Evolutionary conservation across 2,329 filamentous ascomycete genomes (phyloP).

Genomic region (Phaeoacremonium minimum): DNA sequence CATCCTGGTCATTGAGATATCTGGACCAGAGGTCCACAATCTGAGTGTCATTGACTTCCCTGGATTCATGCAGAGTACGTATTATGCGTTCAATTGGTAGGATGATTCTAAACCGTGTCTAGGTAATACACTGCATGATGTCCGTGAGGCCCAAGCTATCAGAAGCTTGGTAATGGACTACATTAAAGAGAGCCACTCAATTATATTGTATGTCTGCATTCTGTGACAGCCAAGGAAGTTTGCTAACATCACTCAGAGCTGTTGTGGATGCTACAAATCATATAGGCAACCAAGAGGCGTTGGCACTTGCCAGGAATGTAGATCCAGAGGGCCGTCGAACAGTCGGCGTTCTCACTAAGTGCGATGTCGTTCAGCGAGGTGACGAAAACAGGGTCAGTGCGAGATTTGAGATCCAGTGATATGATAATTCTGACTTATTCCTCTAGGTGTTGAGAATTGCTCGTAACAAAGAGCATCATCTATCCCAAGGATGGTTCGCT

Average conservation of each 20-base stretch:
- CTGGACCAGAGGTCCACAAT: conserved; percentile 7
- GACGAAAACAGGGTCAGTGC: conserved; percentile 4
- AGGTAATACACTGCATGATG: not conserved
- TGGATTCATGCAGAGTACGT: conserved; percentile 5
- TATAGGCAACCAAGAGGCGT: conserved; percentile 4
- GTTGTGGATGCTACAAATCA: conserved; percentile 2
- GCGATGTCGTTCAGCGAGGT: conserved; percentile 5
- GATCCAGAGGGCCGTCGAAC: conserved; percentile 11
- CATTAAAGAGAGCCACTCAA: conserved; percentile 2
- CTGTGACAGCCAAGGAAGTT: not conserved
- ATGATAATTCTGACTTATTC: not conserved
- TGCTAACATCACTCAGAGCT: not conserved
- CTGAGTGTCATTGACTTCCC: conserved; percentile 8
- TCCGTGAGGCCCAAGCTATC: conserved; percentile 1
- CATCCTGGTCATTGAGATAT: conserved; percentile 7
- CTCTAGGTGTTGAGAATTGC: conserved; percentile 2
- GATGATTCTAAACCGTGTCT: not conserved
- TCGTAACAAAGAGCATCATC: conserved; percentile 3
- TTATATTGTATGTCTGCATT: conserved; percentile 4
- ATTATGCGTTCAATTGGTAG: not conserved
- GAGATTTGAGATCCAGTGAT: not conserved
- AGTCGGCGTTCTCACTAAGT: conserved; percentile 8
- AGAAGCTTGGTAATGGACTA: conserved; percentile 3
- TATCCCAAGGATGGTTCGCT: conserved; percentile 5
- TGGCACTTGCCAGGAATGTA: conserved; percentile 3